Percentiles rank a stretch among this genome's conserved stretches.
Evolutionary conservation across 176 grass and related monocot genomes (phyloP).

Genomic region (Cenchrus fungigraminus): DNA sequence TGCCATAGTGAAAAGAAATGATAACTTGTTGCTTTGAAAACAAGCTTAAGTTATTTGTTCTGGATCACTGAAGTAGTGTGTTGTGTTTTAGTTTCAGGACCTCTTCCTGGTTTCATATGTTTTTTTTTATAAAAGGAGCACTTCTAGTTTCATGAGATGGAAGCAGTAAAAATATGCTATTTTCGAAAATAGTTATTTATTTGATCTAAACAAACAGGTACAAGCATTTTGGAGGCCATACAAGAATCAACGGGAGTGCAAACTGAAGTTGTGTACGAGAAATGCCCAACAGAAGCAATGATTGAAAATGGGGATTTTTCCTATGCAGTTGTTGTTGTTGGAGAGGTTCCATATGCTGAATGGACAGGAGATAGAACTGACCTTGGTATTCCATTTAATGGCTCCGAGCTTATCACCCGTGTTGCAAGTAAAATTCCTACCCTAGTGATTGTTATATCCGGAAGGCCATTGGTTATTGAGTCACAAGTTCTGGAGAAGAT

Average conservation of each 20-base stretch:
- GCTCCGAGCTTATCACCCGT: constrained; percentile 47
- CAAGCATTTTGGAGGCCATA: constrained; percentile 81
- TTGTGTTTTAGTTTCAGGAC: neutral
- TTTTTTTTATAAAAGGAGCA: neutral
- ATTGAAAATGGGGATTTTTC: constrained; percentile 59
- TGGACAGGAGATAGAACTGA: constrained; percentile 68
- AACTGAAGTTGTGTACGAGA: constrained; percentile 74
- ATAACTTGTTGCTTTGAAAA: constrained; percentile 1
- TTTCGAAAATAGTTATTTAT: constrained; percentile 12
- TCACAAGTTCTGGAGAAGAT: constrained; percentile 59
- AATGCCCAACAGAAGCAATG: constrained; percentile 55
- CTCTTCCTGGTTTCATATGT: neutral
- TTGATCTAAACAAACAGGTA: constrained; percentile 54
- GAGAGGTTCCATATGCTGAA: constrained; percentile 81
- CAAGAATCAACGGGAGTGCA: constrained; percentile 51
- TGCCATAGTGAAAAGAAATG: neutral
- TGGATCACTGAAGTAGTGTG: neutral
- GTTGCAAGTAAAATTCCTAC: constrained; percentile 66
- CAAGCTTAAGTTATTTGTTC: constrained; percentile 14
- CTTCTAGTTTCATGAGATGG: constrained; percentile 5
- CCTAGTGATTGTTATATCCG: constrained; percentile 70
- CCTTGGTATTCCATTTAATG: constrained; percentile 70
- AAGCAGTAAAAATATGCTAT: constrained; percentile 8
- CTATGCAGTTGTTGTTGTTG: constrained; percentile 76
- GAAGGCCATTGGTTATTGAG: constrained; percentile 78